Conservation (phyloP, 208 protist species). For the Leishmania mexicana region DNA sequence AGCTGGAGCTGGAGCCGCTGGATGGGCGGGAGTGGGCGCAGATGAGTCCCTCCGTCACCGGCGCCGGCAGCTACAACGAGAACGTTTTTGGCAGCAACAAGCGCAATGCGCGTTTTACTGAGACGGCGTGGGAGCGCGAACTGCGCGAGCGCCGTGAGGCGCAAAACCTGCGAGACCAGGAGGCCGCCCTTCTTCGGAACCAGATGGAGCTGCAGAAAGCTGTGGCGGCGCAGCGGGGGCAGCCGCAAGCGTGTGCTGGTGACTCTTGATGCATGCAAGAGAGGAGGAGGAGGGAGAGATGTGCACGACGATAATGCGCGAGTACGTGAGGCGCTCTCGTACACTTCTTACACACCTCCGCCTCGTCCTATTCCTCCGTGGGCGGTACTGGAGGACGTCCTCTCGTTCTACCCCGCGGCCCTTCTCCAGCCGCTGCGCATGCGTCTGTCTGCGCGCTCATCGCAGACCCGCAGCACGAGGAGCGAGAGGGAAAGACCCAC, state of each 20-base stretch:
- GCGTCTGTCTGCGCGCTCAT: background rate
- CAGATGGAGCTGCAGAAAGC: slow-evolving; percentile 31
- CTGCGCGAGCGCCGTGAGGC: slow-evolving; percentile 61
- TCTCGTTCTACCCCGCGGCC: background rate
- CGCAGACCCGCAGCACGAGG: background rate
- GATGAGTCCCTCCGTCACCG: slow-evolving; percentile 49
- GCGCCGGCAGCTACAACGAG: slow-evolving; percentile 59
- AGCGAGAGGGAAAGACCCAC: background rate
- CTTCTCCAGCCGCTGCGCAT: background rate
- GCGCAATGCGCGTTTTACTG: slow-evolving; percentile 56
- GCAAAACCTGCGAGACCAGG: slow-evolving; percentile 9
- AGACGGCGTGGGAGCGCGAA: slow-evolving; percentile 84
- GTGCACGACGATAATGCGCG: background rate
- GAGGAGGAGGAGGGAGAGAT: background rate
- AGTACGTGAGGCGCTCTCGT: background rate
- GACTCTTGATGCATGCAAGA: background rate
- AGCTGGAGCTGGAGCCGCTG: slow-evolving; percentile 43
- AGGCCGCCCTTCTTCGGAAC: slow-evolving; percentile 17
- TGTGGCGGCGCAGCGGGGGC: slow-evolving; percentile 14
- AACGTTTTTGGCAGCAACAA: slow-evolving; percentile 57
- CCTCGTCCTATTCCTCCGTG: background rate
- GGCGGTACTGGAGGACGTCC: background rate
- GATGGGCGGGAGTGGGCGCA: slow-evolving; percentile 3
- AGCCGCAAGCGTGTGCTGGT: background rate
- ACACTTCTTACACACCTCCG: background rate